Evolutionary conservation across 495 filamentous ascomycete genomes (phyloP).

Genomic region (Neurospora sublineolata): DNA sequence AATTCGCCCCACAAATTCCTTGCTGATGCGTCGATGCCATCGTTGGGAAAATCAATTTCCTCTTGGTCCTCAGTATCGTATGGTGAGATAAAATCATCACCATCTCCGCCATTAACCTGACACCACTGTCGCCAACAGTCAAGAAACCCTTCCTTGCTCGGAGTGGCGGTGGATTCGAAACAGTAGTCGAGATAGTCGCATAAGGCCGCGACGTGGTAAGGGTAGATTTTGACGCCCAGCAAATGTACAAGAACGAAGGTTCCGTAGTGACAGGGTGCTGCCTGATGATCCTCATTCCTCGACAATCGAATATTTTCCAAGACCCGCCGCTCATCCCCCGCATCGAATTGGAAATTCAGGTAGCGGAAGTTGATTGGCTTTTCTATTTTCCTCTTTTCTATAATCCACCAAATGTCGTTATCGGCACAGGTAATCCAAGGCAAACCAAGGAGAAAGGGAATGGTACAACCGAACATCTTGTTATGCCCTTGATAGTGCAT

Average conservation of each 20-base stretch:
- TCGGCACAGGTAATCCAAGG: not conserved
- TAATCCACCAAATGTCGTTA: not conserved
- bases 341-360: not conserved
- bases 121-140: not conserved
- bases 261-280: not conserved
- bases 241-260: not conserved
- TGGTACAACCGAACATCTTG: not conserved
- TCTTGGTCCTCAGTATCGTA: not conserved
- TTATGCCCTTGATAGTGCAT: not conserved
- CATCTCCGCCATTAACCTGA: not conserved
- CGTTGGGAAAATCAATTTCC: not conserved
- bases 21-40: not conserved
- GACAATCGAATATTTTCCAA: not conserved
- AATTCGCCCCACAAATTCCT: not conserved
- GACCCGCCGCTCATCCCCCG: not conserved
- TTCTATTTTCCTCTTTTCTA: not conserved
- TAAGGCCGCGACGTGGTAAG: not conserved
- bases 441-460: not conserved
- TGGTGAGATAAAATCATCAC: not conserved
- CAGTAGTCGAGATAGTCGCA: not conserved
- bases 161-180: not conserved
- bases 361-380: not conserved
- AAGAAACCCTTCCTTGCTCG: not conserved
- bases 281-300: not conserved
- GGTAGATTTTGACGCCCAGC: not conserved